A percentile compares a stretch with the other conserved stretches of the same genome.
Conservation (phyloP, 805 yeast species). For the Torulaspora gathmanii region DNA sequence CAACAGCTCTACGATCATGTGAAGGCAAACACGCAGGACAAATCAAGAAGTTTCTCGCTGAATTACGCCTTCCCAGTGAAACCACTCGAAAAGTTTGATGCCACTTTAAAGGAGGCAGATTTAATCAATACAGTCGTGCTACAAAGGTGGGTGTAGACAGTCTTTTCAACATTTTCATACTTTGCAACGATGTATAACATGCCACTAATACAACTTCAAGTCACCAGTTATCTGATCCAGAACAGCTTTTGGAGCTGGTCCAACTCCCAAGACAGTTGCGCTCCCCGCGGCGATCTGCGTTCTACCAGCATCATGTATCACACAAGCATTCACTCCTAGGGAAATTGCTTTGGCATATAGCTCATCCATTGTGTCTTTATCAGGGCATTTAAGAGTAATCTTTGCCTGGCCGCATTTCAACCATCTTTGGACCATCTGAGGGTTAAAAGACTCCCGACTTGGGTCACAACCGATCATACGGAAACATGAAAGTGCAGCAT, state of each 20-base stretch:
- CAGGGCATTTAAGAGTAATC: constrained; percentile 72
- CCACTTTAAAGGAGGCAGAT: constrained; percentile 68
- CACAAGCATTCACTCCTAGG: constrained; percentile 68
- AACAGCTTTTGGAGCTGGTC: constrained; percentile 86
- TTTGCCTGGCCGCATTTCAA: constrained; percentile 84
- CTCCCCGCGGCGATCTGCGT: constrained; percentile 96
- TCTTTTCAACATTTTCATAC: not conserved
- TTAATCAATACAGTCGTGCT: constrained; percentile 80
- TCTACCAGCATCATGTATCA: constrained; percentile 94
- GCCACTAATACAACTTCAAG: constrained; percentile 58
- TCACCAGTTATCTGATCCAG: constrained; percentile 79
- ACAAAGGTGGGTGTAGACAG: constrained; percentile 62
- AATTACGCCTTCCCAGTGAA: constrained; percentile 80
- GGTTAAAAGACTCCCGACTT: constrained; percentile 49
- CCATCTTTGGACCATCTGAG: constrained; percentile 71
- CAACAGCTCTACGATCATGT: constrained; percentile 66
- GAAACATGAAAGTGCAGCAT: constrained; percentile 92
- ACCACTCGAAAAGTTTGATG: constrained; percentile 53
- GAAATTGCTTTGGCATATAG: constrained; percentile 78
- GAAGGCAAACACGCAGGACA: constrained; percentile 41
- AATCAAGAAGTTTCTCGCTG: constrained; percentile 52
- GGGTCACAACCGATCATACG: constrained; percentile 54
- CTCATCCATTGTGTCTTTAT: constrained; percentile 64
- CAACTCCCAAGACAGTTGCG: constrained; percentile 93
- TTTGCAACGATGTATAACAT: constrained; percentile 2